Conservation (phyloP, 2,329 filamentous ascomycete species). For the Colletotrichum sp. region DNA sequence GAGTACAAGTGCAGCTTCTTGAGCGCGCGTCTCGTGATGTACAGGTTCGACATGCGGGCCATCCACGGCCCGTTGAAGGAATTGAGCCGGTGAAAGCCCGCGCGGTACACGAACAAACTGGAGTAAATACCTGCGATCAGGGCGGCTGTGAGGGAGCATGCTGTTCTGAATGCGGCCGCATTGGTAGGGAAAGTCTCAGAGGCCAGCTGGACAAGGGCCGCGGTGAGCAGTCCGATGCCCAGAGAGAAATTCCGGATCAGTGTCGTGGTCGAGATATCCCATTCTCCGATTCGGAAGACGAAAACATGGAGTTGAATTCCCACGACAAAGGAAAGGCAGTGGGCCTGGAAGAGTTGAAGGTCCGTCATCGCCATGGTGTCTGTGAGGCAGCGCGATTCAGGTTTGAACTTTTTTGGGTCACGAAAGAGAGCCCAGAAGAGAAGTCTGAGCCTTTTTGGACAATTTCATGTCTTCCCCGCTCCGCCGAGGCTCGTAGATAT, state of each 20-base stretch:
- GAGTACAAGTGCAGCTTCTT: conserved; percentile 27
- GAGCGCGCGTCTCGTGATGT: conserved; percentile 23
- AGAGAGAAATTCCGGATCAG: conserved; percentile 15
- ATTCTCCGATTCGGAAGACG: conserved; percentile 29
- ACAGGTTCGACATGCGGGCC: conserved; percentile 28
- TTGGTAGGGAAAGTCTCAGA: background rate
- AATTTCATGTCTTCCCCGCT: background rate
- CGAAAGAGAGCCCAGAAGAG: background rate
- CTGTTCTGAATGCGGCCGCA: background rate
- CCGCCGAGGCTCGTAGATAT: background rate
- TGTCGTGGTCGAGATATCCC: conserved; percentile 24
- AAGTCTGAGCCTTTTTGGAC: background rate
- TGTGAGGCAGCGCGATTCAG: background rate
- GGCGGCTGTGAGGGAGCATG: background rate
- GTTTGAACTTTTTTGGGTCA: background rate
- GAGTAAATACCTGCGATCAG: conserved; percentile 18
- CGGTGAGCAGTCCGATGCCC: background rate
- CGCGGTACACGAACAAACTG: conserved; percentile 26
- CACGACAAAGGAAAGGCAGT: conserved; percentile 2
- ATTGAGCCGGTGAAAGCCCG: conserved; percentile 29
- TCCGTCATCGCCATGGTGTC: background rate
- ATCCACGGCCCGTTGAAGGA: conserved; percentile 31
- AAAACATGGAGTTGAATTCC: conserved; percentile 23
- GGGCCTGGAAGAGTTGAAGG: background rate
- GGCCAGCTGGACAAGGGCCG: background rate